These are phyloP conservation scores for Calocybe indica DNA, from an alignment of 768 basidiomycete genomes.

Conservation along the genomic window DNA sequence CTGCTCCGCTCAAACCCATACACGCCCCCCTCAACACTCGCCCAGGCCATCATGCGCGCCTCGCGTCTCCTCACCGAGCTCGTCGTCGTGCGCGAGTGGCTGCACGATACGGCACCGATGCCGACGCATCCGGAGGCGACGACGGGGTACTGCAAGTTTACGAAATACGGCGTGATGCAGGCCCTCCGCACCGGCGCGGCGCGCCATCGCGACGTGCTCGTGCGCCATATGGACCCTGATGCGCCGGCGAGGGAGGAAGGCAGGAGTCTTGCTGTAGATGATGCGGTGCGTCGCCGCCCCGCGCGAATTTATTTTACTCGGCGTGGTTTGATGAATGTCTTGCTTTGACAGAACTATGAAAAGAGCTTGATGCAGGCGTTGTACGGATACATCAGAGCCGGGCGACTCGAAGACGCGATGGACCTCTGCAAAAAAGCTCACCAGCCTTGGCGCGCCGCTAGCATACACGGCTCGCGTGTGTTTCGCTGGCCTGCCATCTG, in stretches of 20 bases:
- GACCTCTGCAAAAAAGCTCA: slow-evolving; percentile 77
- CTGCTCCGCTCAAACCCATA: slow-evolving; percentile 73
- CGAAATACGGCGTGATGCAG: slow-evolving; percentile 70
- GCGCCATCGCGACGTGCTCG: slow-evolving; percentile 38
- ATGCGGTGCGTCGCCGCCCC: slow-evolving; percentile 51
- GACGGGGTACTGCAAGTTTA: slow-evolving; percentile 82
- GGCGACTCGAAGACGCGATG: slow-evolving; percentile 79
- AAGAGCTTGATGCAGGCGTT: slow-evolving; percentile 70
- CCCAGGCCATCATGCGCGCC: slow-evolving; percentile 63
- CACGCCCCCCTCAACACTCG: slow-evolving; percentile 71
- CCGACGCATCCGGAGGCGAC: slow-evolving; percentile 63
- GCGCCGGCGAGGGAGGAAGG: slow-evolving; percentile 57
- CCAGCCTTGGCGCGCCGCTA: slow-evolving; percentile 91
- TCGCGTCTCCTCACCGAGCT: slow-evolving; percentile 71
- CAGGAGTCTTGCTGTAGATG: slow-evolving; percentile 62
- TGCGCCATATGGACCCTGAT: slow-evolving; percentile 78
- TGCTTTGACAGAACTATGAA: slow-evolving; percentile 63
- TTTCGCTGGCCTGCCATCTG: slow-evolving; percentile 75
- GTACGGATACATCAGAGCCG: slow-evolving; percentile 78
- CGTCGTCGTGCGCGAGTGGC: slow-evolving; percentile 82
- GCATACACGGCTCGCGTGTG: slow-evolving; percentile 74
- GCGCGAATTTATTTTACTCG: neutral
- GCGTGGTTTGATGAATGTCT: neutral
- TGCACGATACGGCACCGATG: slow-evolving; percentile 69
- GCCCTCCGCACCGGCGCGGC: slow-evolving; percentile 42